A percentile compares a stretch with the other conserved stretches of the same genome.
Evolutionary conservation across 129 eudicot species (phyloP).

Genomic region (Escallonia herrerae): DNA sequence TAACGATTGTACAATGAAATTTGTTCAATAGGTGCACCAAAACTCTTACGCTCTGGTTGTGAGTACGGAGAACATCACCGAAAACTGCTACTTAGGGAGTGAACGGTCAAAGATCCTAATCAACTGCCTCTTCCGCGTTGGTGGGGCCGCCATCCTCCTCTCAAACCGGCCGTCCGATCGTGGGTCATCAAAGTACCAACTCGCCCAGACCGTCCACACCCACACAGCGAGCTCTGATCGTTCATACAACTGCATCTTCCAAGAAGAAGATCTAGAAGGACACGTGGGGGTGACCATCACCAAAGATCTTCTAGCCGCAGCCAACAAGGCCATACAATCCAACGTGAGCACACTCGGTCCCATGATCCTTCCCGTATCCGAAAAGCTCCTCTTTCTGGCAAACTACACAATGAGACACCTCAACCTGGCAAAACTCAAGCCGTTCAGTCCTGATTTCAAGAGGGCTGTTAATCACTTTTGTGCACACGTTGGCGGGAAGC

Average conservation of each 20-base stretch:
- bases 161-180: conserved; percentile 31
- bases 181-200: conserved; percentile 30
- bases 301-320: conserved; percentile 43
- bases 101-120: conserved; percentile 32
- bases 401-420: conserved; percentile 10
- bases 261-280: conserved; percentile 36
- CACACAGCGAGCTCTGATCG: conserved; percentile 36
- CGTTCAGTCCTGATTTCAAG: conserved; percentile 39
- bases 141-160: conserved; percentile 56
- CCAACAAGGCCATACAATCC: conserved; percentile 23
- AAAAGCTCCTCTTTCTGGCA: conserved; percentile 16
- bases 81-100: conserved; percentile 28
- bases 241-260: conserved; percentile 39
- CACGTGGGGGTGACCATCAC: conserved; percentile 27
- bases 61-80: conserved; percentile 35
- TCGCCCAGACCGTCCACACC: conserved; percentile 39
- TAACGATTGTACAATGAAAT: not conserved
- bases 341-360: conserved; percentile 28
- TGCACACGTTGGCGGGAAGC: conserved; percentile 49
- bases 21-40: conserved; percentile 27
- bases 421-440: not conserved
- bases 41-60: conserved; percentile 44
- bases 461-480: conserved; percentile 37
- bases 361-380: conserved; percentile 43
- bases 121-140: conserved; percentile 42